These are phyloP conservation scores for Pichia insulana DNA, from an alignment of 805 yeast genomes.

Conservation along the genomic window DNA sequence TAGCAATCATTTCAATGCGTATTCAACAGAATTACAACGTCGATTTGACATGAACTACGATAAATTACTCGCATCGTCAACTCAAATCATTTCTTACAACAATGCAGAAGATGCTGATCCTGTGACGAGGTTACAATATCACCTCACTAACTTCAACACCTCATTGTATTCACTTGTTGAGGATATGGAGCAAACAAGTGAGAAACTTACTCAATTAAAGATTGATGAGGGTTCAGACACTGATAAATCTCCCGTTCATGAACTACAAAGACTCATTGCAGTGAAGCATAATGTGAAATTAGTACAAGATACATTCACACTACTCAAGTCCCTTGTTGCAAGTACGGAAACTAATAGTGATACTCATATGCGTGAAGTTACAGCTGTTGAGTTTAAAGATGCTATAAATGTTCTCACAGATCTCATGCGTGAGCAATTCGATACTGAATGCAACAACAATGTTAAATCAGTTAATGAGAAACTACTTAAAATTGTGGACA, in stretches of 20 bases:
- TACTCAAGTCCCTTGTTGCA: conserved; percentile 32
- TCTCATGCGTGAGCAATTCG: conserved; percentile 36
- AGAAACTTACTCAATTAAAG: conserved; percentile 16
- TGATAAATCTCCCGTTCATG: conserved; percentile 20
- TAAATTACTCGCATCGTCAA: conserved; percentile 41
- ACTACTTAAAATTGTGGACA: conserved; percentile 35
- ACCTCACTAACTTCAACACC: conserved; percentile 49
- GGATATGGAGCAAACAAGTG: conserved; percentile 32
- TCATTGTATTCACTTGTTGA: conserved; percentile 48
- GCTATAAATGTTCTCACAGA: conserved; percentile 39
- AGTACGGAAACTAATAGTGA: conserved; percentile 7
- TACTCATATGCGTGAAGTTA: conserved; percentile 9
- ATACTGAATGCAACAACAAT: conserved; percentile 15
- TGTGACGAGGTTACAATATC: conserved; percentile 57
- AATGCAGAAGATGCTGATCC: conserved; percentile 13
- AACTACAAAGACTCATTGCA: conserved; percentile 35
- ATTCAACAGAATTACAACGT: conserved; percentile 48
- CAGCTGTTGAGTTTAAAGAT: conserved; percentile 23
- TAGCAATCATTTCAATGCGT: conserved; percentile 52
- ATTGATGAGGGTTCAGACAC: conserved; percentile 6
- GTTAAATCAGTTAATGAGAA: conserved; percentile 17
- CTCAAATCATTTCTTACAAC: conserved; percentile 15
- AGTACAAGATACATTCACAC: conserved; percentile 34
- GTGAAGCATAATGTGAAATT: conserved; percentile 35
- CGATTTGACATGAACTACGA: conserved; percentile 44